Evolutionary conservation across 805 yeast genomes (phyloP).

Genomic region (Metschnikowia corniflorae): DNA sequence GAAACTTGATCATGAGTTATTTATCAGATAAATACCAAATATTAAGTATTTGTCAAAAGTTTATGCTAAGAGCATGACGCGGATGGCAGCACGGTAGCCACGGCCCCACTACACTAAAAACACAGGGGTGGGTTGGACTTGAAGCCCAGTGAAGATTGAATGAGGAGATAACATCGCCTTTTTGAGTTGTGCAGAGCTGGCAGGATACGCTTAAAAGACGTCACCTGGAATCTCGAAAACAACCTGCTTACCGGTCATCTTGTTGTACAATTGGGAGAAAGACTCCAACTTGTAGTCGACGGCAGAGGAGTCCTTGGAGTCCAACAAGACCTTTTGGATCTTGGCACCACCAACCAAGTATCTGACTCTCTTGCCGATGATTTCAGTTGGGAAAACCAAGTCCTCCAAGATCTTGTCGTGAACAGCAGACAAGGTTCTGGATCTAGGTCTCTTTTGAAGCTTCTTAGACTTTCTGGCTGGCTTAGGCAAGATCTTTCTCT

Average conservation of each 20-base stretch:
- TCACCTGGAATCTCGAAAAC: constrained; percentile 83
- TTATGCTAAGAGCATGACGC: constrained; percentile 20
- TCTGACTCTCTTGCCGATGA: constrained; percentile 98
- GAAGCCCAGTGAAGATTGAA: constrained; percentile 12
- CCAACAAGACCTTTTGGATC: constrained; percentile 95
- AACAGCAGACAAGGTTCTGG: constrained; percentile 98
- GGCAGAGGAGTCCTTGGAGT: constrained; percentile 94
- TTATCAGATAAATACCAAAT: constrained; percentile 22
- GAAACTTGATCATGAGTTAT: constrained; percentile 18
- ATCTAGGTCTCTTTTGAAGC: constrained; percentile 98
- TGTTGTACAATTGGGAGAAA: constrained; percentile 97
- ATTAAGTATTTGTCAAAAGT: constrained; percentile 20
- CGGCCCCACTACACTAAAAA: constrained; percentile 19
- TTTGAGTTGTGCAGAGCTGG: too few species aligned
- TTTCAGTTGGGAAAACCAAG: constrained; percentile 99
- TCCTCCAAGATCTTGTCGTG: constrained; percentile 99
- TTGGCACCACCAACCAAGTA: constrained; percentile 98
- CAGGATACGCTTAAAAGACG: constrained; percentile 25
- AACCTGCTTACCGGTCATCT: constrained; percentile 99
- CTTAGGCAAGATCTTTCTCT: constrained; percentile 98
- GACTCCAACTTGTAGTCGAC: constrained; percentile 99
- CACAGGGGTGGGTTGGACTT: constrained; percentile 15
- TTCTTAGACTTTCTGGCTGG: constrained; percentile 95
- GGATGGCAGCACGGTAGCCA: constrained; percentile 11
- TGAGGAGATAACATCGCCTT: constrained; percentile 10